A percentile compares a stretch with the other conserved stretches of the same genome.
phyloP scores from a whole-genome alignment of 1,284 basidiomycete genomes.

The Garcileccinum viscosum region DNA sequence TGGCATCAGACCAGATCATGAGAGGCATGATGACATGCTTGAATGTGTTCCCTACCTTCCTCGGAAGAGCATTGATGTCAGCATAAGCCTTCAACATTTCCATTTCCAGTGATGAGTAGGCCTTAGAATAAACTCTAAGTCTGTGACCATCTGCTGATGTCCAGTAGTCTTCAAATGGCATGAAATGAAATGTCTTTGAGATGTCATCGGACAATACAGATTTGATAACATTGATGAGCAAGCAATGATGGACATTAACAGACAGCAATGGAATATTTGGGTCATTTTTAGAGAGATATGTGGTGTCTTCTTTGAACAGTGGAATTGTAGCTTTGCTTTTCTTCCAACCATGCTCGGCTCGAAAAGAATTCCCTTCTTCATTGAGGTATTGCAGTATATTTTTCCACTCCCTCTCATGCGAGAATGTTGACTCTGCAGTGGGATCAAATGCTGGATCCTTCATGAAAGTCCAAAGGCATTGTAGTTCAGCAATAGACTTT shows the following conservation, averaged over 20 bases:
- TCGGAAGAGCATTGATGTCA: not conserved
- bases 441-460: not conserved
- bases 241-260: not conserved
- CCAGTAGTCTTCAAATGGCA: not conserved
- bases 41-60: not conserved
- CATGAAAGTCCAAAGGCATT: not conserved
- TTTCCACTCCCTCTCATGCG: not conserved
- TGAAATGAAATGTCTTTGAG: not conserved
- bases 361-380: too few species aligned
- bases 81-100: not conserved
- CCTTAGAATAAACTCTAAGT: not conserved
- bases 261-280: not conserved
- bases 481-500: not conserved
- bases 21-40: slow-evolving; percentile 30
- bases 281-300: not conserved
- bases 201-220: not conserved
- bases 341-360: not conserved
- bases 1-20: slow-evolving; percentile 42
- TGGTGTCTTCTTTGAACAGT: not conserved
- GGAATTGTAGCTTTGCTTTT: not conserved
- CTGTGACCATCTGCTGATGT: not conserved
- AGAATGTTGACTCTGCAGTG: not conserved
- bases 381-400: too few species aligned
- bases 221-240: not conserved
- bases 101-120: too few species aligned